Conservation (phyloP, 768 basidiomycete species). For the Phlebiopsis flavidoalba region DNA sequence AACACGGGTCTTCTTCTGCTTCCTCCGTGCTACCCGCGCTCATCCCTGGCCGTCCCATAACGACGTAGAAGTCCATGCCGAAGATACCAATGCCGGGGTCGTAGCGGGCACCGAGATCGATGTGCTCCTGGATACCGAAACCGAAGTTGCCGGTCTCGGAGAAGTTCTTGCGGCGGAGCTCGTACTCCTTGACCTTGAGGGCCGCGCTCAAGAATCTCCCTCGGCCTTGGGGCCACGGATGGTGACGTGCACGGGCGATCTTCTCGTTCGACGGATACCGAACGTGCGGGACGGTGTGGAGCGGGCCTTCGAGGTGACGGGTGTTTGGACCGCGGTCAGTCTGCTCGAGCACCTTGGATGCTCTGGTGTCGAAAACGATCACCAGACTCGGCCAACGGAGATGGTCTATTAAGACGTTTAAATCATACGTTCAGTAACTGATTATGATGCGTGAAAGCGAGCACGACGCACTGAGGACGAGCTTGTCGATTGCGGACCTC, state of each 20-base stretch:
- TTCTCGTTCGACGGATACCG: conserved; percentile 99
- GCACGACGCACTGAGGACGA: conserved; percentile 89
- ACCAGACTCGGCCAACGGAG: conserved; percentile 98
- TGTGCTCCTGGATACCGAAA: conserved; percentile 99
- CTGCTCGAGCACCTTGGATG: conserved; percentile 98
- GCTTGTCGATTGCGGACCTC: conserved; percentile 97
- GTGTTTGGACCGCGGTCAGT: conserved; percentile 98
- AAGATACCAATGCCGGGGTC: conserved; percentile 99
- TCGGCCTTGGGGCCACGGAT: conserved; percentile 99
- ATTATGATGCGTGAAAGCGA: conserved; percentile 4
- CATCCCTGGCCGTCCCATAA: conserved; percentile 98
- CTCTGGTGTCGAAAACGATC: conserved; percentile 98
- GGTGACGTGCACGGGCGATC: conserved; percentile 97
- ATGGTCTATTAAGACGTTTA: conserved; percentile 66
- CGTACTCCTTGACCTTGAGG: conserved; percentile 99
- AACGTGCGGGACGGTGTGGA: conserved; percentile 99
- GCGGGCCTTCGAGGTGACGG: conserved; percentile 98
- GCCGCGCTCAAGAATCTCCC: conserved; percentile 97
- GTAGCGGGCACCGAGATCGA: conserved; percentile 97
- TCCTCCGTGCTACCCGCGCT: conserved; percentile 85
- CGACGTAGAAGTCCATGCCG: conserved; percentile 98
- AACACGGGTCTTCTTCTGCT: conserved; percentile 80
- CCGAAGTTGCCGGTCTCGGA: conserved; percentile 99
- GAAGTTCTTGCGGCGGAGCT: conserved; percentile 95
- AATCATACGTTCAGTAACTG: conserved; percentile 7